Evolutionary conservation across 2,329 filamentous ascomycete genomes (phyloP).

Genomic region (Alternaria sp.): DNA sequence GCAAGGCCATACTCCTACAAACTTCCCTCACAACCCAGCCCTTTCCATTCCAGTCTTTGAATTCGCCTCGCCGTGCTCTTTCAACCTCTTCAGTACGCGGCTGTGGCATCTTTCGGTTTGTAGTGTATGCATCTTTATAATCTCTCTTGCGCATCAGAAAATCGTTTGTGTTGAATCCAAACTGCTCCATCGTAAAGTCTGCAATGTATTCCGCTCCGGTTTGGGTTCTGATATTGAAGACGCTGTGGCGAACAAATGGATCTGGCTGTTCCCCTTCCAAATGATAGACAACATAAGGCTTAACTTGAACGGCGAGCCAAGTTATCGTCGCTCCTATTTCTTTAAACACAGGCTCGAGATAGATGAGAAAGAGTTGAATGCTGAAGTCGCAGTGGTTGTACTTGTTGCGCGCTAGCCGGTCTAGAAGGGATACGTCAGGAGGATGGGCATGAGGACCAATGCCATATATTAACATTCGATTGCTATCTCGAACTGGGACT

Average conservation of each 20-base stretch:
- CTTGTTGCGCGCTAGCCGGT: neutral
- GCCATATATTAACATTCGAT: neutral
- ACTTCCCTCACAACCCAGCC: neutral
- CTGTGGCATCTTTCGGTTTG: neutral
- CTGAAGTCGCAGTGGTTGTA: constrained; percentile 8
- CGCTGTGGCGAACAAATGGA: constrained; percentile 1
- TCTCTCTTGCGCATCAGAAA: constrained; percentile 3
- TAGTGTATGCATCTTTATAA: neutral
- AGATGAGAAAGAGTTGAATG: neutral
- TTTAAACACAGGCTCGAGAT: neutral
- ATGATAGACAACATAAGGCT: neutral
- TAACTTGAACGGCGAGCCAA: neutral
- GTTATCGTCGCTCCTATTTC: neutral
- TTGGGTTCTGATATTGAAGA: constrained; percentile 2
- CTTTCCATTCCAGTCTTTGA: neutral
- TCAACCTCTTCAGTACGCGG: neutral
- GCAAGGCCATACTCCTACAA: neutral
- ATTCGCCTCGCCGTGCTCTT: neutral
- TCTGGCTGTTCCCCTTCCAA: neutral
- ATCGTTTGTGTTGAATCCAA: neutral
- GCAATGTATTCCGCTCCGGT: constrained; percentile 3
- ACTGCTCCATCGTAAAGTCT: constrained; percentile 12
- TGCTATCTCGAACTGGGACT: neutral
- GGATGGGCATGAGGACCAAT: neutral
- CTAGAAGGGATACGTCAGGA: neutral